Base-by-base conservation (phyloP, 768 basidiomycete species). In the Crucibulum laeve region DNA sequence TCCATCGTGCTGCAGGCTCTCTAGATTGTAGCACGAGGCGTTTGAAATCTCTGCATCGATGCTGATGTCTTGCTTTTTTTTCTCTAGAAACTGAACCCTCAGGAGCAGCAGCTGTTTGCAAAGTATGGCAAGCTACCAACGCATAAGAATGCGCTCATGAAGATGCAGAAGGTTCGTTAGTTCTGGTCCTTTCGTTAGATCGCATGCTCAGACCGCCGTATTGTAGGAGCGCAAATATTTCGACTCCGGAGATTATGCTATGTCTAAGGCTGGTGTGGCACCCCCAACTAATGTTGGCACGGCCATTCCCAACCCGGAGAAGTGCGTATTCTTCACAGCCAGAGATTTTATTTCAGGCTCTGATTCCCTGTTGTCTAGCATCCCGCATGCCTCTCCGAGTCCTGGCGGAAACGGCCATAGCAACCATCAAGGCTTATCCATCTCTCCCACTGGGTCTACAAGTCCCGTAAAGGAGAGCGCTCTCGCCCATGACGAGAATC, bases 201-300 rank as follows among this genome's bases (percentile, higher is more conserved):
- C 40, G 49, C 33, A 43, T 26, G 43, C 28, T 48, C 33, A 34
- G 46, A 40, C 38, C 52, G 26, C 43, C 45, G 50, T 49, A 56
- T 45, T 41, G 26, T 53, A 97, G 94, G 95, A 99, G 60, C 89
- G 96, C 57, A 98, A 98, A 68, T 99, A 92, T 70, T 99, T 99
- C 64, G 96, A 98, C 68, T 98, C 95, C 44, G 96, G 96, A 45
- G 96, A 99, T 64, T 98, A 98, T 59, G 94, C 94, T 23, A 74
- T 99, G 52, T 92, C 91, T 40, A 97, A 98, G 65, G 96, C 96
- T 2, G 88, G 96, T 21, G 84, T 87, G 37, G 76, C 85, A n/a
- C 84, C 90, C 38, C 89, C 91, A 62, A 88, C 76, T 50, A 76
- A 81, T 2, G 91, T 97, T 43, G 96, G 96, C 22, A 98, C 94